These are phyloP conservation scores for Cercospora zeina DNA, from an alignment of 2,329 filamentous ascomycete genomes.

Conservation along the genomic window DNA sequence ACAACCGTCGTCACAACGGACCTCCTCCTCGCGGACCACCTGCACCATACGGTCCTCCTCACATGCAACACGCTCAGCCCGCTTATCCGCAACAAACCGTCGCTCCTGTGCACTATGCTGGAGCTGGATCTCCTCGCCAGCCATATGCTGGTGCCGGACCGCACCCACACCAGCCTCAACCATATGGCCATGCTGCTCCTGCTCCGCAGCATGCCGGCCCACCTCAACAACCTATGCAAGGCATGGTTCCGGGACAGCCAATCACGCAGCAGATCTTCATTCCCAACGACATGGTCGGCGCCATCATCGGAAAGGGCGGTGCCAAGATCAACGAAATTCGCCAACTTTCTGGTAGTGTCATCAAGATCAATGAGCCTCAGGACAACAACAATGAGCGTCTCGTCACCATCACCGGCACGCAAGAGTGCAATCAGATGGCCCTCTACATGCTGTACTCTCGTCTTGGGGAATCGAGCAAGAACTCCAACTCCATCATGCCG, in stretches of 20 bases:
- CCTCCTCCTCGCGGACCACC: slow-evolving; percentile 69
- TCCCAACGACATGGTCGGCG: slow-evolving; percentile 98
- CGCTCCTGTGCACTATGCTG: slow-evolving; percentile 77
- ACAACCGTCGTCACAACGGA: slow-evolving; percentile 69
- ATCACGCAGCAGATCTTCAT: slow-evolving; percentile 99
- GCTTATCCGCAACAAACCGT: slow-evolving; percentile 51
- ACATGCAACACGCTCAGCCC: slow-evolving; percentile 65
- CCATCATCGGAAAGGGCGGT: slow-evolving; percentile 97
- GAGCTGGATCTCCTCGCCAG: slow-evolving; percentile 66
- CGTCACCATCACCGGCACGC: slow-evolving; percentile 95
- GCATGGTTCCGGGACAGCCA: slow-evolving; percentile 74
- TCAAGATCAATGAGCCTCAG: slow-evolving; percentile 99
- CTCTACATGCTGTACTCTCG: slow-evolving; percentile 98
- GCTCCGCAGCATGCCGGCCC: slow-evolving; percentile 63
- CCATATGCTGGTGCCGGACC: slow-evolving; percentile 79
- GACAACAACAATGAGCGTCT: slow-evolving; percentile 98
- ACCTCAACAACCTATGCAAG: slow-evolving; percentile 69
- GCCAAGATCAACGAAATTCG: slow-evolving; percentile 99
- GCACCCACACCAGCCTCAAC: slow-evolving; percentile 67
- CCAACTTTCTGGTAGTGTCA: slow-evolving; percentile 93
- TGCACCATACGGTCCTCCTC: slow-evolving; percentile 55
- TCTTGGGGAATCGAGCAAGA: slow-evolving; percentile 67
- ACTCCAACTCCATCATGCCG: slow-evolving; percentile 45
- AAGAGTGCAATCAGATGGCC: slow-evolving; percentile 99
- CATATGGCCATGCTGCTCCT: slow-evolving; percentile 56